Percentiles rank a stretch among this genome's conserved stretches.
These are phyloP conservation scores for Lactarius hatsudake DNA, from an alignment of 768 basidiomycete species.

Conservation along the genomic window DNA sequence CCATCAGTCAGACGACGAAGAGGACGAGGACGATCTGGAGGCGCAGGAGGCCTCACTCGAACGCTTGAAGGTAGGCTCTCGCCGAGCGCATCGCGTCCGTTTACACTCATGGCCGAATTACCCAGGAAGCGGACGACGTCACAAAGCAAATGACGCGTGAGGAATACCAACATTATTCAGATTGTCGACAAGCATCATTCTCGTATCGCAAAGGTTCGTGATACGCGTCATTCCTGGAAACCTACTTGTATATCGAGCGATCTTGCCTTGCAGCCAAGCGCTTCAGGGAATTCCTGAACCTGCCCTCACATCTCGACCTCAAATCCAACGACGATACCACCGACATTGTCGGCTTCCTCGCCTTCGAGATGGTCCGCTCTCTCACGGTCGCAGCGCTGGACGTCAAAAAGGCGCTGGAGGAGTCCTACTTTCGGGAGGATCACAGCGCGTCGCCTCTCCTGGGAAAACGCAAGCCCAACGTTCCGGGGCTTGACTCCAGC, in stretches of 20 bases:
- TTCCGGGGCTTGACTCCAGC: constrained; percentile 32
- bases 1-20: constrained; percentile 83
- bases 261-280: constrained; percentile 66
- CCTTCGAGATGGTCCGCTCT: constrained; percentile 95
- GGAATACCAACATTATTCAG: constrained; percentile 95
- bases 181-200: constrained; percentile 94
- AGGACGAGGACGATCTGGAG: constrained; percentile 94
- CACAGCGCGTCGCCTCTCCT: constrained; percentile 58
- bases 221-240: not conserved
- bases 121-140: constrained; percentile 88
- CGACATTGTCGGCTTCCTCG: constrained; percentile 95
- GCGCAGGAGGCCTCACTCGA: constrained; percentile 93
- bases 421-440: constrained; percentile 64
- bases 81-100: not conserved
- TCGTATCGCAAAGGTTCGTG: constrained; percentile 89
- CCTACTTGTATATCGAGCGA: not conserved
- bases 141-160: constrained; percentile 95
- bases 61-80: constrained; percentile 59
- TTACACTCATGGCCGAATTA: constrained; percentile 2
- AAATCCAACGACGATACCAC: constrained; percentile 92
- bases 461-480: constrained; percentile 64
- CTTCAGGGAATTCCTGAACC: constrained; percentile 91
- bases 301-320: constrained; percentile 81
- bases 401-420: constrained; percentile 77
- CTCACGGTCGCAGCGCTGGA: constrained; percentile 85